phyloP scores from a whole-genome alignment of 2,329 filamentous ascomycete species.

The Sarocladiaceae sp. region DNA sequence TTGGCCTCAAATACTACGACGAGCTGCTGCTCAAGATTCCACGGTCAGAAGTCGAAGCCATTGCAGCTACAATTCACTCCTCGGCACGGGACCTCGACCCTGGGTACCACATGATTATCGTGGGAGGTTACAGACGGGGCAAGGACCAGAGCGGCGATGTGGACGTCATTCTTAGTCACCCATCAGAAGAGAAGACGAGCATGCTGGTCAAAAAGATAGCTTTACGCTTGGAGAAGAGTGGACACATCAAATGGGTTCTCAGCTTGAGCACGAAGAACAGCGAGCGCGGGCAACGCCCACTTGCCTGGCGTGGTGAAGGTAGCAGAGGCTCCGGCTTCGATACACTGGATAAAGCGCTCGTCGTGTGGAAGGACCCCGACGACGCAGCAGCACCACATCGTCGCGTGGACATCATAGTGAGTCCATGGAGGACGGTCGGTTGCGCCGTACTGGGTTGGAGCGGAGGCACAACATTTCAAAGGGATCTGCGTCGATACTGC shows the following conservation, averaged over 20 bases:
- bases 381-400: slow-evolving; percentile 54
- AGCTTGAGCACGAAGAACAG: slow-evolving; percentile 66
- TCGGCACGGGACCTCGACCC: slow-evolving; percentile 62
- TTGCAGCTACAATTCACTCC: slow-evolving; percentile 56
- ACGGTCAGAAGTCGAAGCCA: slow-evolving; percentile 67
- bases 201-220: slow-evolving; percentile 73
- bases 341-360: slow-evolving; percentile 83
- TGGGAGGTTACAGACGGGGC: slow-evolving; percentile 78
- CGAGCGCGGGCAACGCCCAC: slow-evolving; percentile 62
- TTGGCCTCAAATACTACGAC: slow-evolving; percentile 90
- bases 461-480: slow-evolving; percentile 83
- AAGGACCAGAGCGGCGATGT: slow-evolving; percentile 74
- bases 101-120: slow-evolving; percentile 57
- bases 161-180: slow-evolving; percentile 80
- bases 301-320: slow-evolving; percentile 46
- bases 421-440: slow-evolving; percentile 82
- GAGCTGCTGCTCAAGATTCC: slow-evolving; percentile 73
- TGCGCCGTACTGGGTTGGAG: slow-evolving; percentile 88
- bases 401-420: slow-evolving; percentile 87
- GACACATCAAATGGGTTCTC: slow-evolving; percentile 79
- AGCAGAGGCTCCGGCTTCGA: slow-evolving; percentile 65
- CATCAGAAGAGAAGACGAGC: slow-evolving; percentile 61
- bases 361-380: slow-evolving; percentile 70
- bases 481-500: slow-evolving; percentile 78
- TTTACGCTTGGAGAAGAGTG: slow-evolving; percentile 59